Evolutionary conservation across 352 stramenopile species (phyloP), one percentile per base, ranked within the genome.

Genomic region (Phytophthora pini): DNA sequence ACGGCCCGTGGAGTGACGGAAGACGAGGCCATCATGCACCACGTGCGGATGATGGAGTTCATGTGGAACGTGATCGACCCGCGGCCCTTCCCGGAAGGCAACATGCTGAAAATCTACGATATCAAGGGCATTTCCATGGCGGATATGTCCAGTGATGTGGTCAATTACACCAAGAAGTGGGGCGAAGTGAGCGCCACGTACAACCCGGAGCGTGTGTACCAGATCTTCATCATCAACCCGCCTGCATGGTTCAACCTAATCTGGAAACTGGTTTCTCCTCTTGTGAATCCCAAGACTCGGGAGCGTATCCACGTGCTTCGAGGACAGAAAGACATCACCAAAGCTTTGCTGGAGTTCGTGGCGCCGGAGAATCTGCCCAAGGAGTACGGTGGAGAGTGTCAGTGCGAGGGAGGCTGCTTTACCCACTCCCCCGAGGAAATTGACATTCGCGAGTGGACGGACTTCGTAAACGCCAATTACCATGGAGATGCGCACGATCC

Each of bases 231-330:
- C 65, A 51, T 93, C 44, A 91, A 93, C 57, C 80, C 80, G 10
- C 84, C 84, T 24, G 61, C 70, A 9, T 93, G 84, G 84, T 93
- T 93, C 49, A 89, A 87, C 53, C 74, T 93, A 27, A 91, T 93
- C 46, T 93, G 84, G 84, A 91, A 91, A 57, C 55, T 93, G 10
- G 79, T 88, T 15, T 85, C 80, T 24, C 82, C 84, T n/a, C 65
- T 90, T 26, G 73, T 93, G 26, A 88, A 91, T 48, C 72, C 79
- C 27, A 90, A 90, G 57, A 93, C 84, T 11, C 80, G 84, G 24
- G 84, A 93, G 52, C 80, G 82, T 49, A 85, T 92, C 60, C 77
- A 88, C 48, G 75, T 90, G 36, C 38, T 90, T 34, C 75, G 84
- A 24, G 79, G 84, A 12, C 68, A 87, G 53, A 90, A 90, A 43